Percentiles rank a stretch among this genome's conserved stretches.
These are phyloP conservation scores for Seiridium unicorne DNA, from an alignment of 2,329 filamentous ascomycete genomes.

Conservation along the genomic window DNA sequence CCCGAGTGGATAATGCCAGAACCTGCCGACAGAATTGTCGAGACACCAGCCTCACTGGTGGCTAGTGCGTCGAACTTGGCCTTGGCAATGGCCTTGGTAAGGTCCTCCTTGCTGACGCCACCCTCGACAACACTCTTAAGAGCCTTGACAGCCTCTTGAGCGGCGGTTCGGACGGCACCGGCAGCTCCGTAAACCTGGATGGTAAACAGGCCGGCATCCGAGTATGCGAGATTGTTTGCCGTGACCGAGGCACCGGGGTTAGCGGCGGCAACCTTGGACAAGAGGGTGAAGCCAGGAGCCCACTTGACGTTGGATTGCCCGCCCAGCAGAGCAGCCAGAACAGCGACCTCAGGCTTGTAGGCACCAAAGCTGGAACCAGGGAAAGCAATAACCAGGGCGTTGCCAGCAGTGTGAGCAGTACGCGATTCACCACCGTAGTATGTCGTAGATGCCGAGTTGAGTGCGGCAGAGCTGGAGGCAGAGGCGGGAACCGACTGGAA, in stretches of 20 bases:
- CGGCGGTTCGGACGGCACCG: constrained; percentile 68
- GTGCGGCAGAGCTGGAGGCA: constrained; percentile 44
- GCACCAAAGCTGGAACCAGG: constrained; percentile 78
- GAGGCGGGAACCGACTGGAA: constrained; percentile 69
- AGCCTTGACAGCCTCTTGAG: constrained; percentile 74
- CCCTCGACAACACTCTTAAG: constrained; percentile 80
- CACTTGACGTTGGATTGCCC: constrained; percentile 93
- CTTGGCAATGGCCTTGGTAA: constrained; percentile 87
- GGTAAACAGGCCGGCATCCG: constrained; percentile 87
- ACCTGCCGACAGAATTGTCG: constrained; percentile 80
- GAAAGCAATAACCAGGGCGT: constrained; percentile 88
- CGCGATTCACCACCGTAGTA: constrained; percentile 97
- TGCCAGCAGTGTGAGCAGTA: constrained; percentile 72
- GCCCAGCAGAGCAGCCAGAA: constrained; percentile 85
- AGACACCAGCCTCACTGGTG: constrained; percentile 72
- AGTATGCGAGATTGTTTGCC: constrained; percentile 81
- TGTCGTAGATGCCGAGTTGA: constrained; percentile 67
- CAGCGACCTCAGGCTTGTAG: constrained; percentile 86
- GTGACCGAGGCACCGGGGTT: constrained; percentile 66
- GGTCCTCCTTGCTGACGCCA: constrained; percentile 75
- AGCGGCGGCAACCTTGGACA: constrained; percentile 73
- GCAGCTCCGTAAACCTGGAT: constrained; percentile 79
- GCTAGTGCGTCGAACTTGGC: constrained; percentile 93
- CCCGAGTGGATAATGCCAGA: constrained; percentile 78
- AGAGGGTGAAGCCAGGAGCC: constrained; percentile 87